Percentiles rank a stretch among this genome's conserved stretches.
These are phyloP conservation scores for Chalciporus sp. DNA, from an alignment of 1,284 basidiomycete genomes.

Conservation along the genomic window DNA sequence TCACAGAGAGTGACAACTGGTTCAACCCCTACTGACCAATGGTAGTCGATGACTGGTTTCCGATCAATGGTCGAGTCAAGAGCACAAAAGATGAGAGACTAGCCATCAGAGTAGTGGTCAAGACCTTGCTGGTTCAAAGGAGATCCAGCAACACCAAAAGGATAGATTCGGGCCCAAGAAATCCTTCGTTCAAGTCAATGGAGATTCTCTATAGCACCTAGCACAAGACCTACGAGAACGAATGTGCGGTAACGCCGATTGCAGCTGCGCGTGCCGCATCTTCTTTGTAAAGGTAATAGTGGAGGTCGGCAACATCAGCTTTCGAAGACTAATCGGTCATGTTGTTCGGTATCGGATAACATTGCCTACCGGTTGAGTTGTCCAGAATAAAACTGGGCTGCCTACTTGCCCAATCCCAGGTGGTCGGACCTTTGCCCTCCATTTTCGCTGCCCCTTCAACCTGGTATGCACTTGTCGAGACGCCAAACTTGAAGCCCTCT, in stretches of 20 bases:
- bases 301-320: constrained; percentile 49
- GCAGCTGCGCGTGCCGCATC: constrained; percentile 48
- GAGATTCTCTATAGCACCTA: background rate
- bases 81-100: constrained; percentile 12
- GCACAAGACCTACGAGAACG: constrained; percentile 47
- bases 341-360: no score
- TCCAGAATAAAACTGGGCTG: constrained; percentile 42
- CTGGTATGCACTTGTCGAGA: constrained; percentile 49
- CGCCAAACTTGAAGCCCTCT: constrained; percentile 47
- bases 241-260: constrained; percentile 49
- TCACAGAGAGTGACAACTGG: constrained; percentile 50
- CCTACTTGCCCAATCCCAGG: constrained; percentile 52
- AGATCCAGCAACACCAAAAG: constrained; percentile 48
- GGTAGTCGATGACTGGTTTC: constrained; percentile 47
- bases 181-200: constrained; percentile 33
- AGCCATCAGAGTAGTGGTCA: constrained; percentile 49
- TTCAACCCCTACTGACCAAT: constrained; percentile 41
- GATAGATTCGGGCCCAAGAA: constrained; percentile 52
- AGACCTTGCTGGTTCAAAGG: constrained; percentile 47
- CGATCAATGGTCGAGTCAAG: background rate
- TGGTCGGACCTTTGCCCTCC: constrained; percentile 50
- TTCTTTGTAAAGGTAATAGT: constrained; percentile 52
- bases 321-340: no score
- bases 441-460: constrained; percentile 51
- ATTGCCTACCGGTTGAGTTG: constrained; percentile 41